Percentiles rank a stretch among this genome's conserved stretches.
Evolutionary conservation across 331 rosid genomes (phyloP).

Genomic region (Saraca asoca): DNA sequence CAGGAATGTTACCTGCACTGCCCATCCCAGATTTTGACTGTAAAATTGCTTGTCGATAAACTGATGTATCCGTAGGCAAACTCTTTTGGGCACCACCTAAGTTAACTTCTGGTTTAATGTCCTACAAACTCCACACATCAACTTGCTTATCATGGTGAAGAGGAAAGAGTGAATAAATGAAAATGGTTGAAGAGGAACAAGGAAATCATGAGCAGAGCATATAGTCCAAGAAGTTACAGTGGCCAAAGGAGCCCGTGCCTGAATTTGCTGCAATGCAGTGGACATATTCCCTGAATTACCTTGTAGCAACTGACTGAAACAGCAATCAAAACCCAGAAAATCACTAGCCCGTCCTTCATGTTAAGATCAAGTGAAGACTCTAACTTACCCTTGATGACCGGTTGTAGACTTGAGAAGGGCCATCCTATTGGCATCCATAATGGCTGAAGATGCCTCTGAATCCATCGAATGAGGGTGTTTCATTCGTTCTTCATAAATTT

Average conservation of each 20-base stretch:
- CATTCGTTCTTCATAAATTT: slow-evolving; percentile 85
- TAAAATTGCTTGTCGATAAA: slow-evolving; percentile 71
- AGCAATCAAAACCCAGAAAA: slow-evolving; percentile 34
- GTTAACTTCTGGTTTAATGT: slow-evolving; percentile 65
- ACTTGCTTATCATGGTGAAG: slow-evolving; percentile 32
- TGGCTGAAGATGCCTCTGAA: slow-evolving; percentile 71
- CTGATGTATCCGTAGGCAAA: slow-evolving; percentile 76
- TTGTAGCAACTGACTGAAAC: slow-evolving; percentile 71
- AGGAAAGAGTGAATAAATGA: slow-evolving; percentile 5
- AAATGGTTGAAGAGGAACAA: slow-evolving; percentile 5
- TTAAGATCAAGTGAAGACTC: slow-evolving; percentile 21
- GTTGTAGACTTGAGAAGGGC: slow-evolving; percentile 73
- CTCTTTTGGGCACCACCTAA: slow-evolving; percentile 63
- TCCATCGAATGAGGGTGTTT: slow-evolving; percentile 76
- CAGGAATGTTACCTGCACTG: slow-evolving; percentile 52
- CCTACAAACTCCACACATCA: slow-evolving; percentile 52
- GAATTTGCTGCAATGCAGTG: slow-evolving; percentile 79
- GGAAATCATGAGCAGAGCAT: slow-evolving; percentile 30
- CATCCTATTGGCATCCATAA: slow-evolving; percentile 68
- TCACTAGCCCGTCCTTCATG: slow-evolving; percentile 16
- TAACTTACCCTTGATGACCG: slow-evolving; percentile 74
- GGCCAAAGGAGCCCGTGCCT: slow-evolving; percentile 58
- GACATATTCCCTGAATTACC: slow-evolving; percentile 75
- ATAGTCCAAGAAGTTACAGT: slow-evolving; percentile 54
- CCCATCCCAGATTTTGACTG: slow-evolving; percentile 79